phyloP scores from a whole-genome alignment of 2,329 filamentous ascomycete genomes.

The Microthyrium microscopicum region DNA sequence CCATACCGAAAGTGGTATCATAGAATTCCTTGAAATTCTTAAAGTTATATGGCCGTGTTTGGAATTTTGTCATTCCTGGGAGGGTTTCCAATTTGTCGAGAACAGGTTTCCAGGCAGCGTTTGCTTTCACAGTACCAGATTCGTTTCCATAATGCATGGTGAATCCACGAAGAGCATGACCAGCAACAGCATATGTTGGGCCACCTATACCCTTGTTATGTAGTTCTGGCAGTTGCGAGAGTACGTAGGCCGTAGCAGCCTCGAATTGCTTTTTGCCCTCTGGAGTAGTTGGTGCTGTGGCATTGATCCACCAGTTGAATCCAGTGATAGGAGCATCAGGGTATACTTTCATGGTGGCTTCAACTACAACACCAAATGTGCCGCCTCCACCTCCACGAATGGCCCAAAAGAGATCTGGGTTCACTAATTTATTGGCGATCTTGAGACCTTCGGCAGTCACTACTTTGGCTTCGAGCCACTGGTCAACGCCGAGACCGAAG shows the following conservation, averaged over 20 bases:
- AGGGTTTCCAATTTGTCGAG: neutral
- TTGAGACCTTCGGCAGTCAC: conserved; percentile 24
- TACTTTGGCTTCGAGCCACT: conserved; percentile 26
- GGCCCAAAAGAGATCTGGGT: conserved; percentile 13
- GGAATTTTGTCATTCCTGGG: neutral
- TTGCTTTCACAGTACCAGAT: neutral
- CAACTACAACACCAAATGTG: conserved; percentile 17
- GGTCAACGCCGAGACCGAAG: conserved; percentile 26
- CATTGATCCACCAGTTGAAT: conserved; percentile 1
- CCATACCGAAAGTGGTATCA: neutral
- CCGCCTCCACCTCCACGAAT: conserved; percentile 8
- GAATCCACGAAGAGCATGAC: neutral
- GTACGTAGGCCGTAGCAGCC: conserved; percentile 1
- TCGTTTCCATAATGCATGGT: neutral
- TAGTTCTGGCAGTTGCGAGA: conserved; percentile 5
- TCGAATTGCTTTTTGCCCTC: conserved; percentile 3
- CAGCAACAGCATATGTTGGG: neutral
- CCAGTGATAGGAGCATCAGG: conserved; percentile 2
- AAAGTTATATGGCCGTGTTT: neutral
- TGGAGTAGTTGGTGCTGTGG: too few relatives aligned
- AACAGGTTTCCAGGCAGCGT: neutral
- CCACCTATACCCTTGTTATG: neutral
- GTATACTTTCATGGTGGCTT: conserved; percentile 18
- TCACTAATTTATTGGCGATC: conserved; percentile 19
- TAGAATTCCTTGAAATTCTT: conserved; percentile 1